Conservation (phyloP, 2,329 filamentous ascomycete species). For the Dothiorella sarmentorum region DNA sequence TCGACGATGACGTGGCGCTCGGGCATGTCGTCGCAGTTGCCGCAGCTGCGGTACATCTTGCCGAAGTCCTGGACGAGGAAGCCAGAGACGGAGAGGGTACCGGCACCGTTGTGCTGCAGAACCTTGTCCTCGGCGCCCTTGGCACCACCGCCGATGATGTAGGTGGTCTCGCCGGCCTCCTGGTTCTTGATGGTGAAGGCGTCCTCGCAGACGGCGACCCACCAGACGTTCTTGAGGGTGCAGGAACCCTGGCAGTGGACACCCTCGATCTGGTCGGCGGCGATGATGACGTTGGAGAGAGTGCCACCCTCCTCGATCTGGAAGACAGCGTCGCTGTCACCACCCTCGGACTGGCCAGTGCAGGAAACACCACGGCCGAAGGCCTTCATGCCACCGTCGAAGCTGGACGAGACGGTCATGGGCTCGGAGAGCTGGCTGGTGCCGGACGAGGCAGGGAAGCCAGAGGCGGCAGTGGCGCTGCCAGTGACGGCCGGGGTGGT, state of each 20-base stretch:
- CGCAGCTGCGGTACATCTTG: conserved; percentile 33
- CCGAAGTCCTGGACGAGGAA: conserved; percentile 30
- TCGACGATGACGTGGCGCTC: conserved; percentile 28
- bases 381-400: conserved; percentile 20
- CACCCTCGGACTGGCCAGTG: conserved; percentile 18
- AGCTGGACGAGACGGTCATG: conserved; percentile 17
- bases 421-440: conserved; percentile 15
- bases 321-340: conserved; percentile 19
- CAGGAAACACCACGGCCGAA: conserved; percentile 18
- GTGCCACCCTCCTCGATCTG: conserved; percentile 31
- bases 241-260: conserved; percentile 52
- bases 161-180: conserved; percentile 22
- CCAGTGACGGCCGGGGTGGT: conserved; percentile 11
- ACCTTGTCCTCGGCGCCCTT: conserved; percentile 30
- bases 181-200: conserved; percentile 29
- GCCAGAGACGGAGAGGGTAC: conserved; percentile 31
- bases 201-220: conserved; percentile 39
- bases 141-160: conserved; percentile 32
- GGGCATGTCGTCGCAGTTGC: conserved; percentile 30
- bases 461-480: neutral
- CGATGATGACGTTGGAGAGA: conserved; percentile 50
- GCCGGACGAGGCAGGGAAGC: conserved; percentile 16
- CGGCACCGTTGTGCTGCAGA: conserved; percentile 33
- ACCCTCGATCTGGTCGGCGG: conserved; percentile 45
- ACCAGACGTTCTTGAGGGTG: conserved; percentile 40